Evolutionary conservation across 1,284 basidiomycete species (phyloP), one percentile per base, ranked within the genome.

Genomic region (Heterobasidion occidentale): DNA sequence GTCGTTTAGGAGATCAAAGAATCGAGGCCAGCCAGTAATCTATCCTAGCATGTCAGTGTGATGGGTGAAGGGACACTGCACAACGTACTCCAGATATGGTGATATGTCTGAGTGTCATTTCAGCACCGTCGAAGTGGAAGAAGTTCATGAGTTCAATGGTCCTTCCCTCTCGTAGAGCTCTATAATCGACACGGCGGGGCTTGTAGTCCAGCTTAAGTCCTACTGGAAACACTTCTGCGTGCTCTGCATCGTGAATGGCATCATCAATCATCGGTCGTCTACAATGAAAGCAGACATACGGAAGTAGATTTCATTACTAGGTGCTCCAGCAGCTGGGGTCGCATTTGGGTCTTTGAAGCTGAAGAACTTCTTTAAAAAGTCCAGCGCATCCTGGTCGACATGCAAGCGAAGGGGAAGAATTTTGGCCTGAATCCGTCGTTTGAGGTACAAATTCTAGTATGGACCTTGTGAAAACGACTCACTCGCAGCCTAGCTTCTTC

Each of bases 121-220:
- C 96, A 2, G 96, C 91, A 0, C 93, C 96, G 64, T 99, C 96
- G 64, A 99, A 99, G 71, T 98, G 95, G 86, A 99, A 99, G 69
- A 99, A 98, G 70, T 99, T 99, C 96, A 99, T 98, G 56, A 99
- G 74, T 68, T 99, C 97, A 59, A 97, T 96, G 0, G 94, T 94
- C 68, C 81, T 84, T 12, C 97, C 97, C 64, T 95, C 88, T 15
- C 88, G 81, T 52, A 98, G 75, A n/a, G 94, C 95, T 58, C 84
- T 76, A 70, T 98, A 97, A 70, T 99, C 93, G 27, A 99, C 94
- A 5, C 95, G 85, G 59, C 98, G 92, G 50, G 97, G 96, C 71
- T 99, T 99, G 72, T 99, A 99, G 69, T 99, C 96, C 9, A 99
- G 77, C 73, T 98, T 98, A 63, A 99, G 75, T 65, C 90, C 87